Evolutionary conservation across 495 filamentous ascomycete genomes (phyloP).

Genomic region (Friedmanniomyces endolithicus): DNA sequence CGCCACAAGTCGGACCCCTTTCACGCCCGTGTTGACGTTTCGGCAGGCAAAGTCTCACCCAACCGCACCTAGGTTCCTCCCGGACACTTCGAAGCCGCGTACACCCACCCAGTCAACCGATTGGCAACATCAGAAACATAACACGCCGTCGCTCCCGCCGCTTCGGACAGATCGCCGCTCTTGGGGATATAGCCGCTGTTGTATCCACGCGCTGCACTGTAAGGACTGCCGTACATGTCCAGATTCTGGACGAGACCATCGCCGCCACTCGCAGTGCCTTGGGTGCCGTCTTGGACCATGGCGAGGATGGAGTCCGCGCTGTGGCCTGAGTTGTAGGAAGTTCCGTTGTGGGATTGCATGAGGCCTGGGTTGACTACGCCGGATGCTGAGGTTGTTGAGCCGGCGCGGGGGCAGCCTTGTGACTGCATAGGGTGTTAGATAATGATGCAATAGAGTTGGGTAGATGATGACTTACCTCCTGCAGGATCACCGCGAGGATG

Average conservation of each 20-base stretch:
- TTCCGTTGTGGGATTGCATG: conserved; percentile 34
- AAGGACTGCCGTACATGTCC: conserved; percentile 9
- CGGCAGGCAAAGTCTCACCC: too few species aligned
- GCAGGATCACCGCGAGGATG: conserved; percentile 20
- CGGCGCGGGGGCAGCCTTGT: conserved; percentile 27
- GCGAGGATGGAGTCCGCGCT: conserved; percentile 1
- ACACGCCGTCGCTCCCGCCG: conserved; percentile 14
- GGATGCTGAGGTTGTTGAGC: conserved; percentile 33
- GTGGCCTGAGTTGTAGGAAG: background rate
- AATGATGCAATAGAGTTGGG: background rate
- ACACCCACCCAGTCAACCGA: conserved; percentile 19
- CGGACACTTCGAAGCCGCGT: conserved; percentile 8
- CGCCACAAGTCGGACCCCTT: too few species aligned
- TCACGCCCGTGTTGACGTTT: too few species aligned
- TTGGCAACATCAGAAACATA: conserved; percentile 22
- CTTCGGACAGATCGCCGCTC: conserved; percentile 15
- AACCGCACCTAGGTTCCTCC: background rate
- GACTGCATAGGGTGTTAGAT: conserved; percentile 2
- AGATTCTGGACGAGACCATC: conserved; percentile 18
- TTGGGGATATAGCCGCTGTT: conserved; percentile 13
- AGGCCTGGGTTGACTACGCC: conserved; percentile 41
- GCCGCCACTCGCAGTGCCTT: conserved; percentile 18
- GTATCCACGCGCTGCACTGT: conserved; percentile 12
- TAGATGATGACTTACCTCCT: conserved; percentile 4
- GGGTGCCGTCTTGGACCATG: conserved; percentile 20